Conservation (phyloP, 176 grass and related monocot genomes). For the Zizania latifolia region DNA sequence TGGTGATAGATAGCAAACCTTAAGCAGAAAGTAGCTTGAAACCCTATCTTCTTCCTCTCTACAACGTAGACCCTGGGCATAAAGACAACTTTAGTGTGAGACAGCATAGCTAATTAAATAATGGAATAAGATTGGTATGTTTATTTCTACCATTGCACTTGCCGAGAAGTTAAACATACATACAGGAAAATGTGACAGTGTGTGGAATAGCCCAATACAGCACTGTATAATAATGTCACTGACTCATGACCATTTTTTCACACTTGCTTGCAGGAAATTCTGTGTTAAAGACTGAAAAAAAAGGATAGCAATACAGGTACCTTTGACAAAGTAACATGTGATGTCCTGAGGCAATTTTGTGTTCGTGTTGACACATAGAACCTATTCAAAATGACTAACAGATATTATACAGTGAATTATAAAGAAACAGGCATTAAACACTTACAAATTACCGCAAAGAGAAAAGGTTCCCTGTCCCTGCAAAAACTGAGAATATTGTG, state of each 20-base stretch:
- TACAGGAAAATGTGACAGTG: not conserved
- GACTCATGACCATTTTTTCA: not conserved
- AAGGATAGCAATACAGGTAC: constrained; percentile 31
- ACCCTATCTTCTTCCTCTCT: constrained; percentile 95
- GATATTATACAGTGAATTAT: not conserved
- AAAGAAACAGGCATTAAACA: not conserved
- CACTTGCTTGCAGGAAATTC: not conserved
- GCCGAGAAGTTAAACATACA: not conserved
- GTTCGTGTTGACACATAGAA: constrained; percentile 80
- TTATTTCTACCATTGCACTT: not conserved
- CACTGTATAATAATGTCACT: not conserved
- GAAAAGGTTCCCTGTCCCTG: not conserved
- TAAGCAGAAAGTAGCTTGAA: constrained; percentile 77
- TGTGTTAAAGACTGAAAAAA: constrained; percentile 10
- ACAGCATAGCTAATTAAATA: not conserved
- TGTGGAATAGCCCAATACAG: not conserved
- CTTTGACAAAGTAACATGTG: constrained; percentile 74
- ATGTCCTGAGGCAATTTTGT: constrained; percentile 64
- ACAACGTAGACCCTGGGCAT: constrained; percentile 54
- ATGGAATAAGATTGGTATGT: not conserved
- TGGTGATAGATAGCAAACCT: constrained; percentile 49
- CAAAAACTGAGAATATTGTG: not conserved
- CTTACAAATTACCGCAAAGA: not conserved
- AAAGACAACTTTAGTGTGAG: not conserved
- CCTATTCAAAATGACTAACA: constrained; percentile 42